Evolutionary conservation across 2,329 filamentous ascomycete genomes (phyloP), one percentile per base, ranked within the genome.

Genomic region (Alternaria solani): DNA sequence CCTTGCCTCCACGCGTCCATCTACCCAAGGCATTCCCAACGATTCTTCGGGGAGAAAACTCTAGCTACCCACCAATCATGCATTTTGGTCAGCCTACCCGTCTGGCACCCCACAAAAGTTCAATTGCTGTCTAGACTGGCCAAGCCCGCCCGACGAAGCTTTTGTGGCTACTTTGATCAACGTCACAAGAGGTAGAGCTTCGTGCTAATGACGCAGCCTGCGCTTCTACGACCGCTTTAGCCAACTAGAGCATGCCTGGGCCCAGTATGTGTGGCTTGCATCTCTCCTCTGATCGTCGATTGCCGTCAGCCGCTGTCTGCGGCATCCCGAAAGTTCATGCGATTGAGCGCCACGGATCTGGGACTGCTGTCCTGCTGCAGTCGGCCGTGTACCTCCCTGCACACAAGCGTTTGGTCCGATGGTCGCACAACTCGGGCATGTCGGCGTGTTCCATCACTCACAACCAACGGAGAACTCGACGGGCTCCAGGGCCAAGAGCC

Each of bases 251-350:
- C 49, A 14, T 26, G 20, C 18, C 30, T 44, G 25, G 49, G 28
- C 18, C 41, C 20, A 43, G 16, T 14, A 49, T 28, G 32, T 28
- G 20, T 38, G 18, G 51, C 32, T 32, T 51, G 36, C 34, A 49
- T 41, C 16, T 25, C 54, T 41, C 18, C 28, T 28, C 34, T 41
- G 48, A 64, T 66, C 57, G 49, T 52, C 57, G 44, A 59, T 63
- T 56, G 51, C 62, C 34, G 48, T 44, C 51, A 59, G 55, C 62
- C 59, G 59, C 56, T 46, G 57, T 46, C 57, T 57, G 64, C 62
- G 57, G 48, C 25, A 67, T 61, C 55, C 59, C 41, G 48, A 55
- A 58, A 20, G 54, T 30, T 41, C 47, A 51, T 60, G 46, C 41
- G 7, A 55, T 41, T 42, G 38, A 47, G 43, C 39, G 47, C 62